phyloP scores from a whole-genome alignment of 148 eudicot species.

The Rheum nobile region DNA sequence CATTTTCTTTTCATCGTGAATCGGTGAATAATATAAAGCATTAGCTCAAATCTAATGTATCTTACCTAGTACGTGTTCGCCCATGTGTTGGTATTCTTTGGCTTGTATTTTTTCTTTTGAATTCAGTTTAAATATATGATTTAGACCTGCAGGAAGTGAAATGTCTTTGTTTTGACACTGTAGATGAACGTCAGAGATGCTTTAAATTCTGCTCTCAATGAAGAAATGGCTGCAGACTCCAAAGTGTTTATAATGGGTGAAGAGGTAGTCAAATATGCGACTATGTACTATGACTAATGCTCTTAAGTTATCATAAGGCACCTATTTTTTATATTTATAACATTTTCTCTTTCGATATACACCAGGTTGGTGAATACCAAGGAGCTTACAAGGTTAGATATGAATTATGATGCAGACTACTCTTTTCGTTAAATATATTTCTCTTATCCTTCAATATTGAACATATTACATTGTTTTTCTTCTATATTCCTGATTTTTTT shows the following conservation, averaged over 20 bases:
- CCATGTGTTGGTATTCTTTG: neutral
- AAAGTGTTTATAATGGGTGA: slow-evolving; percentile 11
- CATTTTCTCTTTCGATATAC: neutral
- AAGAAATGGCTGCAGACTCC: slow-evolving; percentile 10
- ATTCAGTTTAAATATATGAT: neutral
- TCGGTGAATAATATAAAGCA: neutral
- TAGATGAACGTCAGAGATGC: slow-evolving; percentile 68
- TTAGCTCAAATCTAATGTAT: neutral
- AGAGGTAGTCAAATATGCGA: neutral
- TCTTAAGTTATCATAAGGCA: neutral
- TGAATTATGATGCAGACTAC: neutral
- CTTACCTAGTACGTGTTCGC: neutral
- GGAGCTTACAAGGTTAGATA: slow-evolving; percentile 82
- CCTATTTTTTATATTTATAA: neutral
- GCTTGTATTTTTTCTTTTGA: neutral
- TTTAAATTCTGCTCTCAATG: slow-evolving; percentile 15
- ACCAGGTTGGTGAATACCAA: slow-evolving; percentile 89
- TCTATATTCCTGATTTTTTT: neutral
- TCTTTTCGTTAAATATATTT: neutral
- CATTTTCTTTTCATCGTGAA: neutral
- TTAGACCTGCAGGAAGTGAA: neutral
- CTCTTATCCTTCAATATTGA: neutral
- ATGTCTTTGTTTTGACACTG: slow-evolving; percentile 4
- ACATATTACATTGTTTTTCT: neutral
- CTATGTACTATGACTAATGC: neutral